Base-by-base conservation (phyloP, 2,329 filamentous ascomycete genomes). In the Teratosphaeria gauchensis region DNA sequence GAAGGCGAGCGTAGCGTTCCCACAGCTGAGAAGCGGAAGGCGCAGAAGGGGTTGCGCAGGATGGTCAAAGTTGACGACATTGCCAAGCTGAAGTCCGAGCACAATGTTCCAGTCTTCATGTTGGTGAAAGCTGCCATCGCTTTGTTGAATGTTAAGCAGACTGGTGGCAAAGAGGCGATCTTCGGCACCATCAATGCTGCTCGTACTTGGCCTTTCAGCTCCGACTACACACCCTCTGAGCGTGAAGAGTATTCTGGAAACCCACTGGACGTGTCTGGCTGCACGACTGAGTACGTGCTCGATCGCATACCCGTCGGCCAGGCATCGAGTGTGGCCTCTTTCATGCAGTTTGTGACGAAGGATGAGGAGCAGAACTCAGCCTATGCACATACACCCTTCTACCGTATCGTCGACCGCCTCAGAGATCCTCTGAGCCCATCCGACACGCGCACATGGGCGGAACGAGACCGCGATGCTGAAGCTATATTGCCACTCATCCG, bases 131-230 rank as follows among this genome's bases (percentile, higher is more conserved):
- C 69, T 1, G 69, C 69, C 31, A 66, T 71, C 32, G 66, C 67
- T 1, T 54, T 71, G 8, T 57, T 71, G 30, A 72, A 72, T 59
- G 59, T 69, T 33, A 51, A 60, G 52, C 60, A 67, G 52, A 72
- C 69, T 7, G 61, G 64, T 51, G 67, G 63, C 56, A 66, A 68
- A 51, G 66, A 71, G 54, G 69, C 69, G 24, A 63, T 72, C 58
- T 72, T 71, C 56, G 66, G 66, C 33, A 70, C 67, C 28, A 66
- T 69, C 58, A 69, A 72, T 54, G 69, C 69, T 19, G 69, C 69
- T 2, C 64, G 69, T 19, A 66, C 65, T 6, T 72, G 69, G 69
- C 69, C 69, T 9, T 72, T 72, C 59, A 59, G 58, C 53, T 65
- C 64, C 2, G 67, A 69, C 53, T 71, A 68, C 62, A 61, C 59